A percentile compares a stretch with the other conserved stretches of the same genome.
These are phyloP conservation scores for Plasmodium vinckei DNA, from an alignment of 169 alveolate species.

Conservation along the genomic window DNA sequence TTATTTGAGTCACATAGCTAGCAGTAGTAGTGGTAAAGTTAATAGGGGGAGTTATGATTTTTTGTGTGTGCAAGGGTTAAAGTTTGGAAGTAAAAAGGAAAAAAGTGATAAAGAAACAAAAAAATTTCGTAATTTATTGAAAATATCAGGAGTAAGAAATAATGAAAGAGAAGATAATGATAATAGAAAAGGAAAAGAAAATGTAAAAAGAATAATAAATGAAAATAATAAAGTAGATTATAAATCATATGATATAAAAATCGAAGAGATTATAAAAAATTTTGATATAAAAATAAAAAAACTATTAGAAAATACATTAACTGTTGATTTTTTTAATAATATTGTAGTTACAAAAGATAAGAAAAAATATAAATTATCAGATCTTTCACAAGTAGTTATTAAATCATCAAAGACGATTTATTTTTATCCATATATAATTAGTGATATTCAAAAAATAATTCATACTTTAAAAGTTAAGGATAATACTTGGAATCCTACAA, in stretches of 20 bases:
- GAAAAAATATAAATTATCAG: constrained; percentile 32
- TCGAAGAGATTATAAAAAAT: constrained; percentile 39
- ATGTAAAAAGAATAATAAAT: background rate
- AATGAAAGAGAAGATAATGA: constrained; percentile 6
- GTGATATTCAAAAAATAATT: constrained; percentile 62
- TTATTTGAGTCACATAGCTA: no score
- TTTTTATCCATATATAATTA: constrained; percentile 42
- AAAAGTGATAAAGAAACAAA: constrained; percentile 60
- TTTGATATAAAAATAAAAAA: constrained; percentile 59
- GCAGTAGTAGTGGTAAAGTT: no score
- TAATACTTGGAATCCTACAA: constrained; percentile 57
- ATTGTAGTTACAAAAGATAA: constrained; percentile 44
- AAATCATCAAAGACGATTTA: constrained; percentile 37
- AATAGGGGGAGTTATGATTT: no score
- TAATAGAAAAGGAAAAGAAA: background rate
- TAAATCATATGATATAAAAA: constrained; percentile 44
- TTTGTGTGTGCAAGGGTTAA: background rate
- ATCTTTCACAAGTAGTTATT: constrained; percentile 62
- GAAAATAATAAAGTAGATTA: constrained; percentile 42
- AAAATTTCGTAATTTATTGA: constrained; percentile 46
- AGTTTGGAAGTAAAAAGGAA: constrained; percentile 74
- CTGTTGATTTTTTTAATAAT: constrained; percentile 38
- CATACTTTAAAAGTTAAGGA: constrained; percentile 57
- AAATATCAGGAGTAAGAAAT: constrained; percentile 41
- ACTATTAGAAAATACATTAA: constrained; percentile 25